These are phyloP conservation scores for Emericellopsis cladophorae DNA, from an alignment of 2,329 filamentous ascomycete genomes.

Conservation along the genomic window DNA sequence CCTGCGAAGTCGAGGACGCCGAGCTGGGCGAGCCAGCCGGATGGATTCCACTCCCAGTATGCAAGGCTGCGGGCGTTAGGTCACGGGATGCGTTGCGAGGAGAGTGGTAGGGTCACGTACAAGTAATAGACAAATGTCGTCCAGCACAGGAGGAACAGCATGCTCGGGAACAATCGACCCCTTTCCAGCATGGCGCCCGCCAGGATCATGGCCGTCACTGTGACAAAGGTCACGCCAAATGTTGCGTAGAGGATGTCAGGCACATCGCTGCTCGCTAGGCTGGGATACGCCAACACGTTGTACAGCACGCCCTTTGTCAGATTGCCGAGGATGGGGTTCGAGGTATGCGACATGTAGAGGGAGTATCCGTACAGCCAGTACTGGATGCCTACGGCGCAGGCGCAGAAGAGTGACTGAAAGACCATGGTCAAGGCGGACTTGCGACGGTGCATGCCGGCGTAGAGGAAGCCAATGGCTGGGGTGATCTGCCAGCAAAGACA, in stretches of 20 bases:
- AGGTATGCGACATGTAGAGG: conserved; percentile 20
- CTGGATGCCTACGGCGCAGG: conserved; percentile 27
- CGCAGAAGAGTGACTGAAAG: conserved; percentile 30
- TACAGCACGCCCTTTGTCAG: conserved; percentile 17
- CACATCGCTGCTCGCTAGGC: conserved; percentile 17
- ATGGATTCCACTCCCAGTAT: conserved; percentile 53
- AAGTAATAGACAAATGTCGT: conserved; percentile 48
- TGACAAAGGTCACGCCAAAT: conserved; percentile 19
- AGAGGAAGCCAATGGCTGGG: conserved; percentile 21
- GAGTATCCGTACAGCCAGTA: conserved; percentile 34
- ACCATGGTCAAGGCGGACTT: conserved; percentile 27
- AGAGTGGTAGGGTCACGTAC: conserved; percentile 4
- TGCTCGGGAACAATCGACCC: conserved; percentile 26
- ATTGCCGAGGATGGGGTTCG: conserved; percentile 19
- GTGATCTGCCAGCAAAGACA: conserved; percentile 18
- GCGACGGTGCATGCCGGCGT: conserved; percentile 21
- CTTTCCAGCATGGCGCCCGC: conserved; percentile 22
- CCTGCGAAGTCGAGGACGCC: conserved; percentile 47
- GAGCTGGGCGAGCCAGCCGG: conserved; percentile 50
- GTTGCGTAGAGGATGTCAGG: conserved; percentile 20
- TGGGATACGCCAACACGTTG: conserved; percentile 18
- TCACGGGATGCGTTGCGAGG: neutral
- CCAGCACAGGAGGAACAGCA: conserved; percentile 52
- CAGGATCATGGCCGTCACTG: conserved; percentile 21
- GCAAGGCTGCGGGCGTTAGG: conserved; percentile 27